These are phyloP conservation scores for Hypoxylon trugodes DNA, from an alignment of 495 filamentous ascomycete genomes.

Conservation along the genomic window DNA sequence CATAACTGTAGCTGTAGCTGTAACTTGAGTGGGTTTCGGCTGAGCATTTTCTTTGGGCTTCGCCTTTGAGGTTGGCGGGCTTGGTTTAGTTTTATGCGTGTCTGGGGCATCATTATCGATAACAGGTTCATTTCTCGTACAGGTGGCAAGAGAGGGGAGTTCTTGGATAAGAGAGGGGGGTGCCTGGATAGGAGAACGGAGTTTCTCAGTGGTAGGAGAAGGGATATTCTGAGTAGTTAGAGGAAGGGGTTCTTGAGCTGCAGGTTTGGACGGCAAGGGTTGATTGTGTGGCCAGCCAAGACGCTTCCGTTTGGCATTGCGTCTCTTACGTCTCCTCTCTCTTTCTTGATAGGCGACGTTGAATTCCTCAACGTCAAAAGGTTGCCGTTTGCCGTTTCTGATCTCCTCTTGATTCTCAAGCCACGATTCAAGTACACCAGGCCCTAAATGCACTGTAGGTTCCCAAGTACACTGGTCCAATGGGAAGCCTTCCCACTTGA, in stretches of 20 bases:
- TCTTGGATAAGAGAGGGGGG: too few species aligned
- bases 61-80: not conserved
- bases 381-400: conserved; percentile 45
- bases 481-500: conserved; percentile 73
- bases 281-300: conserved; percentile 43
- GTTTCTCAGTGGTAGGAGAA: too few species aligned
- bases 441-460: conserved; percentile 61
- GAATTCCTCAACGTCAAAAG: conserved; percentile 62
- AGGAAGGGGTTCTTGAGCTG: not conserved
- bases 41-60: not conserved
- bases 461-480: conserved; percentile 71
- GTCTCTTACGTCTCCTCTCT: conserved; percentile 54
- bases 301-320: conserved; percentile 56
- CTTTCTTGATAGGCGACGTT: conserved; percentile 43
- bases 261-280: conserved; percentile 20
- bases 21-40: conserved; percentile 17
- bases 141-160: too few species aligned
- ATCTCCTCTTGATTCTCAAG: conserved; percentile 58
- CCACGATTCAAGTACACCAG: conserved; percentile 62
- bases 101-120: conserved; percentile 5
- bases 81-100: conserved; percentile 2
- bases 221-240: too few species aligned
- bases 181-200: too few species aligned
- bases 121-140: not conserved
- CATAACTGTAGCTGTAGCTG: too few species aligned